phyloP scores from a whole-genome alignment of 1,284 basidiomycete species.

The Cryptococcus sp. region DNA sequence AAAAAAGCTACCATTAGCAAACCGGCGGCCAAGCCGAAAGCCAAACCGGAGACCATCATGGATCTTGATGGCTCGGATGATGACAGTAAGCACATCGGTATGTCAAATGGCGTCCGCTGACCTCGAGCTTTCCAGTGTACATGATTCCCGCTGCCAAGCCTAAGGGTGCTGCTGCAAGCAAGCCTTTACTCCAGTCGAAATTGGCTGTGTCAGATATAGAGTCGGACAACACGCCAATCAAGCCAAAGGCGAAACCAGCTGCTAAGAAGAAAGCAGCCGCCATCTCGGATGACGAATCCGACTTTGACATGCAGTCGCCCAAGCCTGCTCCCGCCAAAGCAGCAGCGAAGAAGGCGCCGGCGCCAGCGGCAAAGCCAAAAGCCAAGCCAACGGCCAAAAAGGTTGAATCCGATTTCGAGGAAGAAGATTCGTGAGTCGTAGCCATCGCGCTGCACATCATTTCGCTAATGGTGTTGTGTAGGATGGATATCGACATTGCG shows the following conservation, averaged over 20 bases:
- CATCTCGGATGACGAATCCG: constrained; percentile 11
- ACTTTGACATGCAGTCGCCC: constrained; percentile 6
- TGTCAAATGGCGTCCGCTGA: too few relatives aligned
- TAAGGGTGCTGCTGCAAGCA: constrained; percentile 13
- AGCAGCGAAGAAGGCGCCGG: constrained; percentile 16
- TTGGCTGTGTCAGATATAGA: constrained; percentile 4
- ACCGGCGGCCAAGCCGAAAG: constrained; percentile 51
- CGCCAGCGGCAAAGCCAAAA: constrained; percentile 11
- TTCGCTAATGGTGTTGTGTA: constrained; percentile 5
- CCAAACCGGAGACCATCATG: constrained; percentile 56
- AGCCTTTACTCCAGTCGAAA: constrained; percentile 16
- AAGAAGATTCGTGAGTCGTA: constrained; percentile 31
- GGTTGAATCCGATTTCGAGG: constrained; percentile 33
- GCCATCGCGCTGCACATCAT: background rate
- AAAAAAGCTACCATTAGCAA: constrained; percentile 52
- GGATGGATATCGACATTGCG: constrained; percentile 22
- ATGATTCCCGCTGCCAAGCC: constrained; percentile 39
- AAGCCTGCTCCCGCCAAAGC: constrained; percentile 15
- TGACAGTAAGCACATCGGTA: constrained; percentile 38
- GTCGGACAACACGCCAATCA: constrained; percentile 13
- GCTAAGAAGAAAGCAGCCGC: constrained; percentile 14
- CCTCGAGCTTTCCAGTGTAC: constrained; percentile 24
- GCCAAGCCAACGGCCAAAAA: constrained; percentile 14
- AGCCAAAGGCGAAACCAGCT: constrained; percentile 16
- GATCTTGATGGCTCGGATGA: constrained; percentile 64